phyloP scores from a whole-genome alignment of 179 eudicot genomes.

The Drosera spatulata region DNA sequence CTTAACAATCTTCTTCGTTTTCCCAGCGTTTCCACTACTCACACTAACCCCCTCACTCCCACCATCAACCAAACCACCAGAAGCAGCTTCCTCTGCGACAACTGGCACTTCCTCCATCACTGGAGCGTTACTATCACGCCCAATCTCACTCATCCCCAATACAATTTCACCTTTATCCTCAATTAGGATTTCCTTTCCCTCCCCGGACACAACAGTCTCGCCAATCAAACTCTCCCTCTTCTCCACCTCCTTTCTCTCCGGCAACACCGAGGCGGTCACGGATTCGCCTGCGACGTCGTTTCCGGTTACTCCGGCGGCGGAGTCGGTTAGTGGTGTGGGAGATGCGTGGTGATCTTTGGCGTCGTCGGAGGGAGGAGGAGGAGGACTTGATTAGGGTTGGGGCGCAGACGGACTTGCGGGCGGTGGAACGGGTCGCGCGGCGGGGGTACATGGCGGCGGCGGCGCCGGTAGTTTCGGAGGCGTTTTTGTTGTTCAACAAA shows the following conservation, averaged over 20 bases:
- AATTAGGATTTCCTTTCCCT: no score
- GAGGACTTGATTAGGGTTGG: neutral
- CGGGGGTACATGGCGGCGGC: conserved; percentile 2
- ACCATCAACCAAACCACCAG: neutral
- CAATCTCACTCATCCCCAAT: no score
- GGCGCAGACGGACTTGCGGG: conserved; percentile 8
- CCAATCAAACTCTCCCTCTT: neutral
- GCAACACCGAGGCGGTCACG: neutral
- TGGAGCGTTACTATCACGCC: neutral
- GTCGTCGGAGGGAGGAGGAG: neutral
- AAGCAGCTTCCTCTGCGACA: neutral
- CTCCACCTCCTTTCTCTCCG: neutral
- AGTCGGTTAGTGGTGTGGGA: neutral
- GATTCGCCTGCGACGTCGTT: conserved; percentile 2
- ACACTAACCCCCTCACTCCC: neutral
- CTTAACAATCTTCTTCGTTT: conserved; percentile 23
- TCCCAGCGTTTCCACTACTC: conserved; percentile 4
- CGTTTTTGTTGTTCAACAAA: neutral
- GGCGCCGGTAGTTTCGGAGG: conserved; percentile 10
- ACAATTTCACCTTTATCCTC: no score
- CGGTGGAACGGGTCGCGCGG: conserved; percentile 7
- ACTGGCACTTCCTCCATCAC: neutral
- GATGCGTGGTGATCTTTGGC: neutral
- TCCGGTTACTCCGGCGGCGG: neutral
- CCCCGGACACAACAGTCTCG: no score